Conservation (phyloP, 306 rosid genomes). For the Cicer pinnatifidum region DNA sequence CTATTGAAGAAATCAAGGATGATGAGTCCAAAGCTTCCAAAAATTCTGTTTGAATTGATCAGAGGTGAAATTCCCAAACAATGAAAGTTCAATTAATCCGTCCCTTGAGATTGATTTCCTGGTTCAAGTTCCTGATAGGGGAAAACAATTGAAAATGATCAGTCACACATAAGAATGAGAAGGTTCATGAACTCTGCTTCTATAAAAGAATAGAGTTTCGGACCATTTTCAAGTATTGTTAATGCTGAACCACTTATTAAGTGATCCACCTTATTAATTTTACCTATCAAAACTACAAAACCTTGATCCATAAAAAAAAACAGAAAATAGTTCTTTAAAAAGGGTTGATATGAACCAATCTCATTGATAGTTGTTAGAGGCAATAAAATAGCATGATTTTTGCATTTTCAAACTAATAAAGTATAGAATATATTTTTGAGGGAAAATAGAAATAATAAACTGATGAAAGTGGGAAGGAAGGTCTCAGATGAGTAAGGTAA, state of each 20-base stretch:
- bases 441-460: too few species aligned
- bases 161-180: neutral
- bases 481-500: constrained; percentile 75
- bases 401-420: neutral
- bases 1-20: constrained; percentile 15
- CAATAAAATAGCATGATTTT: neutral
- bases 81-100: constrained; percentile 28
- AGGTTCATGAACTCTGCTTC: too few species aligned
- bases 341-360: too few species aligned
- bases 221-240: too few species aligned
- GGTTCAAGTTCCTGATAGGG: constrained; percentile 53
- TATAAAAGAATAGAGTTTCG: too few species aligned
- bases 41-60: constrained; percentile 35
- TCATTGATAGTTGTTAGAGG: neutral
- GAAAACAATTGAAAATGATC: constrained; percentile 35
- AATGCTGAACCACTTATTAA: too few species aligned
- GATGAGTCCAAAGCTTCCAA: constrained; percentile 16
- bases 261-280: too few species aligned
- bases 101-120: constrained; percentile 47
- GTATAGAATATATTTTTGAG: neutral
- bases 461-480: constrained; percentile 27
- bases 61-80: constrained; percentile 38
- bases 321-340: too few species aligned
- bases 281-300: too few species aligned
- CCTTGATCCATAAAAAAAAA: too few species aligned